Conservation (phyloP, 257 asterid genomes). For the Osmanthus fragrans region DNA sequence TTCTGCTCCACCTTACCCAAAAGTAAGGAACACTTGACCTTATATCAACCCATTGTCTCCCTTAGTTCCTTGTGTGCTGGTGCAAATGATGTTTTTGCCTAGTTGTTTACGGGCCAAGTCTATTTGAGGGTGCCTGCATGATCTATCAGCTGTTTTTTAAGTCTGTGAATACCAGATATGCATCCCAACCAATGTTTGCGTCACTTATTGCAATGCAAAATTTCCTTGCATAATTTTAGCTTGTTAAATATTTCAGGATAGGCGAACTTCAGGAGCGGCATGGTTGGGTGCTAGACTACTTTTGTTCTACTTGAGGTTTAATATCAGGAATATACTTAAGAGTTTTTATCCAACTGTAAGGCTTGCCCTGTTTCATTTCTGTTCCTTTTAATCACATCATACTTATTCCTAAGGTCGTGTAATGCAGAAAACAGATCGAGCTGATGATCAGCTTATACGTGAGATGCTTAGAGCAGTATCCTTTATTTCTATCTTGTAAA, state of each 20-base stretch:
- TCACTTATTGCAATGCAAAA: not conserved
- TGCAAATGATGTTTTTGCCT: not conserved
- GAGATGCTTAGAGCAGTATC: slow-evolving; percentile 98
- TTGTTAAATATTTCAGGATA: slow-evolving; percentile 49
- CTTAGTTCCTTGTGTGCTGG: not conserved
- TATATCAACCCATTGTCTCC: slow-evolving; percentile 10
- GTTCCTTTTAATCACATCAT: slow-evolving; percentile 3
- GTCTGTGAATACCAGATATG: slow-evolving; percentile 11
- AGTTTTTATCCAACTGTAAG: slow-evolving; percentile 80
- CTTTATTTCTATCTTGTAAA: slow-evolving; percentile 30
- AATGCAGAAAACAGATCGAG: slow-evolving; percentile 66
- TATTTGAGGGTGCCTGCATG: slow-evolving; percentile 14
- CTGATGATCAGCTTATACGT: slow-evolving; percentile 63
- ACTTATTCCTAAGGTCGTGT: slow-evolving; percentile 23
- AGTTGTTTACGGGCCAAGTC: slow-evolving; percentile 7
- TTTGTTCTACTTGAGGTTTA: slow-evolving; percentile 64
- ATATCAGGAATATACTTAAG: slow-evolving; percentile 58
- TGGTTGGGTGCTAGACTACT: slow-evolving; percentile 82
- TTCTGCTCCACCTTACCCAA: slow-evolving; percentile 42
- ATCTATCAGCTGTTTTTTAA: slow-evolving; percentile 11
- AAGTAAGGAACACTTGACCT: slow-evolving; percentile 44
- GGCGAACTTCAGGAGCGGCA: slow-evolving; percentile 68
- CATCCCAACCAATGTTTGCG: slow-evolving; percentile 3
- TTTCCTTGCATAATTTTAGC: not conserved
- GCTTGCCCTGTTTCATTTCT: slow-evolving; percentile 19